Base-by-base conservation (phyloP, 306 rosid species). In the Parietaria judaica region DNA sequence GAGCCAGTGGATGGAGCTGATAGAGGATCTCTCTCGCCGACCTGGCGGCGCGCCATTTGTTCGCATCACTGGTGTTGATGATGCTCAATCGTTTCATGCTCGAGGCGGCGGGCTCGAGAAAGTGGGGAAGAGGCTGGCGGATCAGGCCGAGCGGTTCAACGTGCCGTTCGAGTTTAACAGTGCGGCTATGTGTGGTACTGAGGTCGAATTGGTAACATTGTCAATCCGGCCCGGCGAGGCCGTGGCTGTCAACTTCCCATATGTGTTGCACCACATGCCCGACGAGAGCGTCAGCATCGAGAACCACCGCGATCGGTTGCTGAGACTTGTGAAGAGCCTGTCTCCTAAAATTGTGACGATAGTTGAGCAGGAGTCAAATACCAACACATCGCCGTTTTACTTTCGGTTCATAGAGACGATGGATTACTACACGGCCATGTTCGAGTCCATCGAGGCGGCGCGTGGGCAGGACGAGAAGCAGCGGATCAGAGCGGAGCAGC, bases 221-320 rank as follows among this genome's bases (percentile, higher is more conserved):
- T 65, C 67, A 14, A 16, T 84, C 74, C 75, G 3, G 64, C 83
- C 74, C 0, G 94, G 76, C 38, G 99, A 94, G 67, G 87, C 97
- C 3, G 14, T 94, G 44, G 94, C 79, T 0, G 96, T 88, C 63
- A 92, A 79, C 54, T 88, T 88, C 61, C 95, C 99, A 1, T 92
- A 66, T 34, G 72, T 73, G 60, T 69, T 92, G 69, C 99, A 92
- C 76, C 99, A 92, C 79, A 88, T 92, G 90, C 83, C 99, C 0
- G 99, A 92, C n/a, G 99, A 92, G 83, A 88, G 99, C 41, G 99
- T 92, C 61, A 86, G 94, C 92, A 82, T 75, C 7, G 76, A 80
- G 53, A 92, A 92, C 36, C 95, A 92, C 5, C 78, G 99, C 48
- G 99, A 92, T 70, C 77, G 95, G 58, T 66, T 92, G 9, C 47